Conservation (phyloP, 306 rosid species). For the Myrica gale region DNA sequence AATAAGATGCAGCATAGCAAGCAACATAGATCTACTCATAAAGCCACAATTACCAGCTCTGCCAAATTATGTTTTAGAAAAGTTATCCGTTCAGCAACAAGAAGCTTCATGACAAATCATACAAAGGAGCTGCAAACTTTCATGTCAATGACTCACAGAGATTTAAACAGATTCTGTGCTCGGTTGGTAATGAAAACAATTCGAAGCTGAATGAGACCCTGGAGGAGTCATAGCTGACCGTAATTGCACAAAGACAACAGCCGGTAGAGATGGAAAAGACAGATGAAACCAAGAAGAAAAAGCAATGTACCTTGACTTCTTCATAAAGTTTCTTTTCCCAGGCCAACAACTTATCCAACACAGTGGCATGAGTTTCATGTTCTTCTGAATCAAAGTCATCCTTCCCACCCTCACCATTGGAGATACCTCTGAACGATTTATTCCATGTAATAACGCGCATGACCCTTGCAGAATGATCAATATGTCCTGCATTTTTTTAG, state of each 20-base stretch:
- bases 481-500: conserved; percentile 55
- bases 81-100: background rate
- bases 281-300: background rate
- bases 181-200: background rate
- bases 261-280: background rate
- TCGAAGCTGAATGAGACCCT: background rate
- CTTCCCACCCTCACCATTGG: conserved; percentile 65
- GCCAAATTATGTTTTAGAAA: conserved; percentile 9
- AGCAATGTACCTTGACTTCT: conserved; percentile 65
- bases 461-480: conserved; percentile 84
- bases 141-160: background rate
- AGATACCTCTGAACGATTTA: conserved; percentile 61
- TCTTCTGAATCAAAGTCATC: conserved; percentile 75
- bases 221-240: conserved; percentile 2
- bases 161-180: background rate
- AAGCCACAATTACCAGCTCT: background rate
- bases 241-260: conserved; percentile 12
- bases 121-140: background rate
- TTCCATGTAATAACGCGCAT: conserved; percentile 89
- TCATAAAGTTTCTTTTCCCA: conserved; percentile 96
- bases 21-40: background rate
- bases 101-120: background rate
- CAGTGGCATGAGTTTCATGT: conserved; percentile 77
- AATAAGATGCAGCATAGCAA: background rate
- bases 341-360: conserved; percentile 80